Percentiles rank a stretch among this genome's conserved stretches.
These are phyloP conservation scores for Hsuehochloa calcarea DNA, from an alignment of 176 grass and related monocot species.

Conservation along the genomic window DNA sequence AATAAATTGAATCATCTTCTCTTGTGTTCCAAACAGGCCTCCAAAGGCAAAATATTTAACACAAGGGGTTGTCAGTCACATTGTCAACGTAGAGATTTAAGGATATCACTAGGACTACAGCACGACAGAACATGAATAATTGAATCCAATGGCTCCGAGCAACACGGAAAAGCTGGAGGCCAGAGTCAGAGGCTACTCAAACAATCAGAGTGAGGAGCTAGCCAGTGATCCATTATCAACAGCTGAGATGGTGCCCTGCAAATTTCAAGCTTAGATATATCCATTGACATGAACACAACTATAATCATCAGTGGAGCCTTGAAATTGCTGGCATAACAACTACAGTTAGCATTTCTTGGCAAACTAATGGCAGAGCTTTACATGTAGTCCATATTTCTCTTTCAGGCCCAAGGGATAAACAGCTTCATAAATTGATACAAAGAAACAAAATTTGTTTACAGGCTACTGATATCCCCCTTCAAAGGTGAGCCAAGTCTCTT, in stretches of 20 bases:
- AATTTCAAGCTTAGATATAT: neutral
- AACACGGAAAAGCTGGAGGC: neutral
- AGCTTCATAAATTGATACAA: slow-evolving; percentile 2
- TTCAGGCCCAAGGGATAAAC: neutral
- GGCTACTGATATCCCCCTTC: neutral
- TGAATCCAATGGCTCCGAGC: neutral
- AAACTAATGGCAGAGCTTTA: slow-evolving; percentile 3
- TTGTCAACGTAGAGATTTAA: neutral
- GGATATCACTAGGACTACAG: neutral
- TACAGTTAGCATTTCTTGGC: slow-evolving; percentile 12
- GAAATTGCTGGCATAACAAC: slow-evolving; percentile 13
- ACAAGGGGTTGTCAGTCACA: neutral
- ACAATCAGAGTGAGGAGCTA: neutral
- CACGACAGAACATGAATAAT: neutral
- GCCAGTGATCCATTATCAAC: neutral
- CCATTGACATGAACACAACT: neutral
- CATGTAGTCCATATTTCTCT: neutral
- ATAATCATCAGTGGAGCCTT: neutral
- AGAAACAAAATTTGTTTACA: slow-evolving; percentile 5
- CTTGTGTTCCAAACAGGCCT: neutral
- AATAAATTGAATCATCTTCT: neutral
- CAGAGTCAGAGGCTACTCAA: neutral
- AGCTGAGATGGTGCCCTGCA: neutral
- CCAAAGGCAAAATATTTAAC: neutral
- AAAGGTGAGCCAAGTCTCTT: slow-evolving; percentile 11